Evolutionary conservation across 495 filamentous ascomycete genomes (phyloP), one percentile per base, ranked within the genome.

Genomic region (Rusavskia elegans): DNA sequence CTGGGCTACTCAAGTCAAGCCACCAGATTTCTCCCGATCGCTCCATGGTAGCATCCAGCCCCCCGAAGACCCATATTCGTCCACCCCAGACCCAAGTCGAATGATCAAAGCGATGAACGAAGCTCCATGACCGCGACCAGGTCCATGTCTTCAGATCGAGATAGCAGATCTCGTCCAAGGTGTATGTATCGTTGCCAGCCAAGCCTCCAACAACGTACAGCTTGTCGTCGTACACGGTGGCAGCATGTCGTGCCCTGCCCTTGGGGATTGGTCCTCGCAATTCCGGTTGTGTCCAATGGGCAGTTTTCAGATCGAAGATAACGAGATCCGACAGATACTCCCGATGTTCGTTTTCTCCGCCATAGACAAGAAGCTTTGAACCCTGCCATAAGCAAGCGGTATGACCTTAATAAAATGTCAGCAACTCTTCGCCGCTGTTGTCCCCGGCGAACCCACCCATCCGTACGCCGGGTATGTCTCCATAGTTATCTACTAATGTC

Each of bases 401-500:
- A 62, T 98, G 92, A 19, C 89, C 89, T 95, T 61, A 51, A 35
- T 11, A 10, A 3, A 13, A 8, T 7, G 13, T 35, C 32, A 35
- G 32, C 32, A 10, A 35, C 32, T 35, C 7, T 14, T 35, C 32
- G 2, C 8, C 32, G 32, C 1, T 1, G 32, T 11, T 35, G 5
- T 10, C 7, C 4, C 13, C 2, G 32, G 32, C 32, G 32, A 7
- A 11, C 76, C 52, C 71, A 93, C 90, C 92, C 92, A 98, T 97
- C 61, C 92, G 79, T 30, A 98, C 92, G 19, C 93, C 92, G 5
- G 92, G 92, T 53, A 98, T 98, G 65, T 97, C 92, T 16, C 92
- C 92, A 69, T 93, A 98, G 66, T 98, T 98, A 65, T 98, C 92
- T 10, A 98, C 89, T 20, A 98, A 71, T 38, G 81, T 90, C 92